Base-by-base conservation (phyloP, 352 stramenopile genomes). In the Thalassiosira hispida region DNA sequence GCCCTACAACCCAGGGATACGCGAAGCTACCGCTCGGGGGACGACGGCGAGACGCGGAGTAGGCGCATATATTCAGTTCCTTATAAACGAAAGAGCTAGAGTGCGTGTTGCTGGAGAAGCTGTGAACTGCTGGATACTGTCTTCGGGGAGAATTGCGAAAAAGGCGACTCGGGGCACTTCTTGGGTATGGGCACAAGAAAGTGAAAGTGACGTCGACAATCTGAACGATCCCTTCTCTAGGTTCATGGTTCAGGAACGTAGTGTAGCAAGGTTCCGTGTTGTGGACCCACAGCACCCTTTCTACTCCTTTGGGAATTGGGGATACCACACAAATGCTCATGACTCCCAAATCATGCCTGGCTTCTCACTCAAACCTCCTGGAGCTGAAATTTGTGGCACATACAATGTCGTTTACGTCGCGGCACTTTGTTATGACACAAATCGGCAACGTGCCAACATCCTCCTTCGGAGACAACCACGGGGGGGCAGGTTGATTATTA, bases 291-390 rank as follows among this genome's bases (percentile, higher is more conserved):
- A 20, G 59, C 11, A 5, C 60, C 35, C 60, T 18, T 74, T 53
- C 38, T 77, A 77, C 56, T 77, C 67, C 40, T 77, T 67, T 23
- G 67, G 67, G 67, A 16, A 23, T 77, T 67, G 22, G 67, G 67
- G 67, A 16, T 77, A 74, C 31, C 40, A 77, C 33, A 73, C 63
- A 1, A 61, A 42, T 16, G 53, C 51, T 56, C 42, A 69, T 52
- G 38, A 77, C 14, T 77, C 55, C 7, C 22, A 61, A 51, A 61
- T 77, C 18, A 67, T 77, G 42, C 18, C 55, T 44, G 67, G 67
- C 1, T 77, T 77, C 38, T 77, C 67, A 27, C 20, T 14, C 3
- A 62, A 16, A 16, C 67, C 67, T 16, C 67, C 67, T 29, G 67
- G 55, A 20, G 55, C 42, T 42, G 57, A 49, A 66, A 49, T 66